These are phyloP conservation scores for Microthyrium microscopicum DNA, from an alignment of 2,329 filamentous ascomycete species.

Conservation along the genomic window DNA sequence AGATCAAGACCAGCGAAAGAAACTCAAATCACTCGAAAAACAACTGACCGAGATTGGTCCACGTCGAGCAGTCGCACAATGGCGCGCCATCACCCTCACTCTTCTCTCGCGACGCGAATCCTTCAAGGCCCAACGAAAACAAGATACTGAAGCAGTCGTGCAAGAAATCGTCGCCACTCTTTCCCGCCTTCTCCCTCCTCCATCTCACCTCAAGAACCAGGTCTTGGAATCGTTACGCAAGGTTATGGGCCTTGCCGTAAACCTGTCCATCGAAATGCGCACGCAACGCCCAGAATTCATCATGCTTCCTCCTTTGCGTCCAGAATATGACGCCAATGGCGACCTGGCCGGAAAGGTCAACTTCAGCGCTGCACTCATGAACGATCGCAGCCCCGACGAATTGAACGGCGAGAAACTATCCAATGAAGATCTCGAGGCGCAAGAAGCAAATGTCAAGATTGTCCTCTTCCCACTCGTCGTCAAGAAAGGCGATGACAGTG, in stretches of 20 bases:
- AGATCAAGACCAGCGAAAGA: constrained; percentile 94
- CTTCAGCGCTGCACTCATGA: constrained; percentile 92
- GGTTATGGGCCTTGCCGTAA: constrained; percentile 76
- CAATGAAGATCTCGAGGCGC: constrained; percentile 66
- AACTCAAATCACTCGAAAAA: constrained; percentile 92
- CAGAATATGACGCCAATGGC: constrained; percentile 86
- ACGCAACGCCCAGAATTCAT: constrained; percentile 94
- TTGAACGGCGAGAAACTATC: constrained; percentile 48
- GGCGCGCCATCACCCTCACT: constrained; percentile 89
- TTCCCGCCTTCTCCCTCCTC: constrained; percentile 71
- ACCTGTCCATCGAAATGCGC: constrained; percentile 90
- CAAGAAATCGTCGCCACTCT: constrained; percentile 78
- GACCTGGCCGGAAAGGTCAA: constrained; percentile 74
- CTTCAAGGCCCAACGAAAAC: constrained; percentile 69
- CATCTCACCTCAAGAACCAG: constrained; percentile 60
- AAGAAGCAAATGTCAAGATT: constrained; percentile 65
- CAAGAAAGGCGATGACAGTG: constrained; percentile 82
- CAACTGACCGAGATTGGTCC: constrained; percentile 74
- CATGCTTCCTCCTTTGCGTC: constrained; percentile 90
- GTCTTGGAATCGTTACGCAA: constrained; percentile 72
- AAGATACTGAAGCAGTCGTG: constrained; percentile 91
- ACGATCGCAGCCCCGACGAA: constrained; percentile 75
- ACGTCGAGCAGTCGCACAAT: constrained; percentile 77
- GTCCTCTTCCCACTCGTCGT: constrained; percentile 94
- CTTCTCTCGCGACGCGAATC: constrained; percentile 62